Percentiles rank a stretch among this genome's conserved stretches.
Evolutionary conservation across 2,329 filamentous ascomycete genomes (phyloP).

Genomic region (Zymoseptoria crescenta): DNA sequence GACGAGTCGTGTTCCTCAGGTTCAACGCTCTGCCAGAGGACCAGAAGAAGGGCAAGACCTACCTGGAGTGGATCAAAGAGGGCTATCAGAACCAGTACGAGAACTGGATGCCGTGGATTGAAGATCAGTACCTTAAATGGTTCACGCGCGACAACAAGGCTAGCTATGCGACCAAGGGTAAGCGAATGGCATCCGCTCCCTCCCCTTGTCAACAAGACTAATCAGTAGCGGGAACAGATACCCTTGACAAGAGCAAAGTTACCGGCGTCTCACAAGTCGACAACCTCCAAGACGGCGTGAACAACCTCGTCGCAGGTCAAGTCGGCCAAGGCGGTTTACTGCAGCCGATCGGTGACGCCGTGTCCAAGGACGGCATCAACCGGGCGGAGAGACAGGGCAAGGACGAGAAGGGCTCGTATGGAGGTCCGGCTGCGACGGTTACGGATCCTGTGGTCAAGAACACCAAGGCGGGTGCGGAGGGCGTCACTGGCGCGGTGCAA

Average conservation of each 20-base stretch:
- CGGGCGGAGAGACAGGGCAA: constrained; percentile 57
- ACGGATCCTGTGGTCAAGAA: constrained; percentile 25
- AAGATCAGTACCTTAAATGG: constrained; percentile 63
- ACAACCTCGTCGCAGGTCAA: constrained; percentile 55
- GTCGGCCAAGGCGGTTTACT: constrained; percentile 61
- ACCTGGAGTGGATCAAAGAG: constrained; percentile 51
- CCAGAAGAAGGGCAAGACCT: constrained; percentile 27
- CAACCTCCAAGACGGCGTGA: constrained; percentile 58
- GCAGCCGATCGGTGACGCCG: constrained; percentile 55
- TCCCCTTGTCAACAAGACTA: not conserved
- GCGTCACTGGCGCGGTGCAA: constrained; percentile 19
- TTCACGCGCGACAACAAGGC: constrained; percentile 73
- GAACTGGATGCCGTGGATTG: constrained; percentile 67
- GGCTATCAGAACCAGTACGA: constrained; percentile 68
- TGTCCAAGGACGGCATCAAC: constrained; percentile 59
- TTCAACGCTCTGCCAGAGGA: constrained; percentile 27
- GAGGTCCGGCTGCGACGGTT: constrained; percentile 31
- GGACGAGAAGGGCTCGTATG: constrained; percentile 51
- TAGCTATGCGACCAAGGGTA: constrained; percentile 62
- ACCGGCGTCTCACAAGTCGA: constrained; percentile 61
- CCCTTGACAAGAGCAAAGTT: constrained; percentile 61
- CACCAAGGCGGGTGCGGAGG: constrained; percentile 23
- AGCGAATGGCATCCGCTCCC: constrained; percentile 13
- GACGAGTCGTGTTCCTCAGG: not conserved
- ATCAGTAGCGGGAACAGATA: constrained; percentile 39